Conservation (phyloP, 768 basidiomycete genomes). For the Leccinellum albellum region DNA sequence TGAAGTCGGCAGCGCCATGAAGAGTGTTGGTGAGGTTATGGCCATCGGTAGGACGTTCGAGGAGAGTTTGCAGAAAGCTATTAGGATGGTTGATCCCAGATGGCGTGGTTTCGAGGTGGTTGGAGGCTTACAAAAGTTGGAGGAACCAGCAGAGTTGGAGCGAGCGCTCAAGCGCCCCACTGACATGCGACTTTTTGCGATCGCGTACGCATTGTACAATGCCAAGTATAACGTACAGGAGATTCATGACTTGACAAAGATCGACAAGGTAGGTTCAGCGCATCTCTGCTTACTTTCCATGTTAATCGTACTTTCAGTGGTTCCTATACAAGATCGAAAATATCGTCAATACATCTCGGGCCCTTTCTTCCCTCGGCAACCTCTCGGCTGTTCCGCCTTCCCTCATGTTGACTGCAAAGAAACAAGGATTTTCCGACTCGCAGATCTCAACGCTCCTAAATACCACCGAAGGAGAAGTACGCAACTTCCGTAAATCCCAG, state of each 20-base stretch:
- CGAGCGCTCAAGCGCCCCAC: conserved; percentile 77
- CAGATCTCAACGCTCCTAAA: conserved; percentile 85
- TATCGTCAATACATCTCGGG: conserved; percentile 84
- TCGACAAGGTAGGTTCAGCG: conserved; percentile 69
- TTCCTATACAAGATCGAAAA: conserved; percentile 99
- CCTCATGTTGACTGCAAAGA: conserved; percentile 84
- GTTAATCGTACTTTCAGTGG: conserved; percentile 54
- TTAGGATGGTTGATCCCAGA: conserved; percentile 94
- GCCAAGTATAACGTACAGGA: conserved; percentile 86
- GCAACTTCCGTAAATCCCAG: conserved; percentile 80
- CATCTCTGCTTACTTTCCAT: background rate
- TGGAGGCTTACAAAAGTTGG: conserved; percentile 80
- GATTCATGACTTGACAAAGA: conserved; percentile 93
- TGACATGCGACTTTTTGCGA: conserved; percentile 93
- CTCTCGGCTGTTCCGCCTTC: conserved; percentile 68
- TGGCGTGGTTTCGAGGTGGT: conserved; percentile 98
- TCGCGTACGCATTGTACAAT: conserved; percentile 97
- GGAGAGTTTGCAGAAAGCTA: conserved; percentile 96
- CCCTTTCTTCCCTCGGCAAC: conserved; percentile 65
- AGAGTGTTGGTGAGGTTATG: conserved; percentile 99
- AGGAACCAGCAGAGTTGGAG: conserved; percentile 63
- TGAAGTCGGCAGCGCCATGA: conserved; percentile 96
- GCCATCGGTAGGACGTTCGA: conserved; percentile 99
- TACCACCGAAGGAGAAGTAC: conserved; percentile 72
- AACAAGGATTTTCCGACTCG: conserved; percentile 90